Percentiles rank a stretch among this genome's conserved stretches.
Conservation (phyloP, 2,329 filamentous ascomycete species). For the Penicillium sp. region DNA sequence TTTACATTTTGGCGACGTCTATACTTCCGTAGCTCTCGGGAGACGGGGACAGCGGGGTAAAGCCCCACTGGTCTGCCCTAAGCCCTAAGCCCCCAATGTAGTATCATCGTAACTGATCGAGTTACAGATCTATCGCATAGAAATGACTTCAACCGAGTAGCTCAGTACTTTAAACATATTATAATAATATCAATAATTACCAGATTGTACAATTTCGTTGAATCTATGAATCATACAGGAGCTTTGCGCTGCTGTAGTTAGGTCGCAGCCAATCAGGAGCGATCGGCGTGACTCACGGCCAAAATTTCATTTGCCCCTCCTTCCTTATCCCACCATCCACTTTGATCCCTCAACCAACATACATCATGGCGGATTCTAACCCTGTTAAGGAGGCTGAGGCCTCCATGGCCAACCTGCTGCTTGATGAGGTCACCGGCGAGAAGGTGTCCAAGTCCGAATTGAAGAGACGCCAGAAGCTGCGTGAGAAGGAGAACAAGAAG, state of each 20-base stretch:
- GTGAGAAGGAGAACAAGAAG: constrained; percentile 86
- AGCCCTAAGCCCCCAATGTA: constrained; percentile 32
- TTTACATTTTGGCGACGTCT: not conserved
- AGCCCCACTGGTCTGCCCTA: constrained; percentile 35
- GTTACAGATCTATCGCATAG: not conserved
- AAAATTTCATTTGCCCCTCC: constrained; percentile 32
- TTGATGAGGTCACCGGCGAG: constrained; percentile 94
- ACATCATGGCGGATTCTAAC: constrained; percentile 43
- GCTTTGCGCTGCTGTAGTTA: constrained; percentile 6
- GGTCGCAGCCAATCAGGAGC: constrained; percentile 26
- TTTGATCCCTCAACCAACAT: constrained; percentile 10
- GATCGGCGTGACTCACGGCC: constrained; percentile 30
- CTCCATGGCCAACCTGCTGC: constrained; percentile 69
- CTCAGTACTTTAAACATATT: not conserved
- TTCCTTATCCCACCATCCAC: constrained; percentile 27
- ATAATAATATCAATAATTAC: not conserved
- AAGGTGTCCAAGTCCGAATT: constrained; percentile 79
- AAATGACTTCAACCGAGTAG: not conserved
- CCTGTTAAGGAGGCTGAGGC: constrained; percentile 47
- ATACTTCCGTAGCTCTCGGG: not conserved
- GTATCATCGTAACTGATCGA: not conserved
- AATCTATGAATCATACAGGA: not conserved
- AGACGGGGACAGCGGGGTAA: constrained; percentile 20
- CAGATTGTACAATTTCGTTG: not conserved
- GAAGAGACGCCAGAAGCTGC: constrained; percentile 94